A percentile compares a stretch with the other conserved stretches of the same genome.
These are phyloP conservation scores for Chenopodium quinoa DNA, from an alignment of 148 eudicot genomes.

Conservation along the genomic window DNA sequence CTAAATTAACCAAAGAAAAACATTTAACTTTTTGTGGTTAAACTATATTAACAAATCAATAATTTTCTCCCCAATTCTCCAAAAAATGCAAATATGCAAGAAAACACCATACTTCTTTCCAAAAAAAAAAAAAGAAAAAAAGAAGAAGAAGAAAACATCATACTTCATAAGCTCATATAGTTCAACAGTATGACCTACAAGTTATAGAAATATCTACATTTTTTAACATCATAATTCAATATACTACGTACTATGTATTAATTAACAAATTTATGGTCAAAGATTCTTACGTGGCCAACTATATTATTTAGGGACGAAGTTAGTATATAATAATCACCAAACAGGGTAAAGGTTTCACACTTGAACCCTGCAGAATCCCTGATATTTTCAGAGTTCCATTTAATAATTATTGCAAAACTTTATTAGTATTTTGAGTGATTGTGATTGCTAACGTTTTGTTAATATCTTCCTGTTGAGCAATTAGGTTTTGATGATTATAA, in stretches of 20 bases:
- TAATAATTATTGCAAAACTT: not conserved
- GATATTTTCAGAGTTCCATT: not conserved
- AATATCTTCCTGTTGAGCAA: too few species aligned
- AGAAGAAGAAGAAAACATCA: fast-evolving
- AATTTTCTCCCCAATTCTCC: not conserved
- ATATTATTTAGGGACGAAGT: not conserved
- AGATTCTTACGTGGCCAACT: not conserved
- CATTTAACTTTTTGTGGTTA: not conserved
- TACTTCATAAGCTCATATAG: too few species aligned
- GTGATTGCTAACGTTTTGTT: not conserved
- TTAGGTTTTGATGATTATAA: too few species aligned
- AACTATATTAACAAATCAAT: too few species aligned
- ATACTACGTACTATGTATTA: too few species aligned
- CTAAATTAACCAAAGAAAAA: not conserved
- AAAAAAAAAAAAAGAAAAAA: too few species aligned
- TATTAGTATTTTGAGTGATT: not conserved
- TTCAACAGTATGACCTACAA: too few species aligned
- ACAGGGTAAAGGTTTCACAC: not conserved
- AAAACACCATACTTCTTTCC: too few species aligned
- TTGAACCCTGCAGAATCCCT: not conserved
- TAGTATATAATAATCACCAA: not conserved
- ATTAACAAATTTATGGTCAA: not conserved
- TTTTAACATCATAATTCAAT: not conserved
- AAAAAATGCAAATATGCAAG: not conserved
- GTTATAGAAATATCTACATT: not conserved